Evolutionary conservation across 768 basidiomycete species (phyloP).

Genomic region (Kwoniella mangroviensis): DNA sequence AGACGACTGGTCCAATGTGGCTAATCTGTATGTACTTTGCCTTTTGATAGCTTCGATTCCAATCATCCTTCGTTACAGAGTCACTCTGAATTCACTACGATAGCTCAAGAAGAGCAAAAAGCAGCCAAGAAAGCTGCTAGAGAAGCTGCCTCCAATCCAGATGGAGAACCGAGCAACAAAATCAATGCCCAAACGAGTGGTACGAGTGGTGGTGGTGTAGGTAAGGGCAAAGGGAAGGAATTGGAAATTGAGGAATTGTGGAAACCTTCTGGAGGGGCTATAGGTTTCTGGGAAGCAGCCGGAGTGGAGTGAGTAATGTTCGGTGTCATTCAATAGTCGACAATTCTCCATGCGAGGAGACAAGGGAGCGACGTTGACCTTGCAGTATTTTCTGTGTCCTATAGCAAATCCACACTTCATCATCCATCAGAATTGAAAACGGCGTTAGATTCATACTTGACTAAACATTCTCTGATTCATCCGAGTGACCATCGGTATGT

Average conservation of each 20-base stretch:
- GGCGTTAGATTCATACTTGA: slow-evolving; percentile 68
- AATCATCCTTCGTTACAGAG: slow-evolving; percentile 65
- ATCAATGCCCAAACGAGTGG: neutral
- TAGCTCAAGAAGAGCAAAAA: slow-evolving; percentile 70
- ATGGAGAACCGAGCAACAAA: slow-evolving; percentile 54
- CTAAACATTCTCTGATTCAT: slow-evolving; percentile 68
- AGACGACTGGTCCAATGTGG: neutral
- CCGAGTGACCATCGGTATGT: slow-evolving; percentile 70
- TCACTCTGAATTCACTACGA: slow-evolving; percentile 65
- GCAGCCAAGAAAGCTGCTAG: slow-evolving; percentile 67
- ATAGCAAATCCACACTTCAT: slow-evolving; percentile 30
- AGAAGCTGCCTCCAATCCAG: slow-evolving; percentile 55
- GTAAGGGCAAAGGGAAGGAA: slow-evolving; percentile 61
- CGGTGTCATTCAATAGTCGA: no score
- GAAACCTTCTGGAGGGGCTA: slow-evolving; percentile 70
- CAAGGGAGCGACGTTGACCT: neutral
- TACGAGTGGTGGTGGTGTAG: slow-evolving; percentile 24
- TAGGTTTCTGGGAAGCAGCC: slow-evolving; percentile 68
- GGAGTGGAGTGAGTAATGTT: slow-evolving; percentile 65
- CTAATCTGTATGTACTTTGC: neutral
- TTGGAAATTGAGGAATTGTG: slow-evolving; percentile 71
- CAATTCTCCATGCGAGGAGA: no score
- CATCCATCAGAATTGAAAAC: slow-evolving; percentile 32
- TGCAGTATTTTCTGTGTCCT: neutral
- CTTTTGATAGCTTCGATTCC: slow-evolving; percentile 61